phyloP scores from a whole-genome alignment of 352 stramenopile species.

The Blastocystis hominis region DNA sequence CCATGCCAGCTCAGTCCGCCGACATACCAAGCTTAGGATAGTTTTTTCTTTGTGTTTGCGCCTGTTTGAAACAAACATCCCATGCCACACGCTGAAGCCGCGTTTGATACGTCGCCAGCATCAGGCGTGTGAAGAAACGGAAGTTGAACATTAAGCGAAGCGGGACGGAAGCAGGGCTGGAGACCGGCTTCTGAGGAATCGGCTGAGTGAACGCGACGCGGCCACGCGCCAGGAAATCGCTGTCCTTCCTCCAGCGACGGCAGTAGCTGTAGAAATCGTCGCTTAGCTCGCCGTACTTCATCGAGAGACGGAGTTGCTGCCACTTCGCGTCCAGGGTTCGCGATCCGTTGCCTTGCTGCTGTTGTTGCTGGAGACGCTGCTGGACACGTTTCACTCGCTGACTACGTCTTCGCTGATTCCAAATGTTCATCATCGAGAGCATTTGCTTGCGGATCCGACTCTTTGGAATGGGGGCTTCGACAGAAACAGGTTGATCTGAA shows the following conservation, averaged over 20 bases:
- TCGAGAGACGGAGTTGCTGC: not conserved
- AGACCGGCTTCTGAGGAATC: not conserved
- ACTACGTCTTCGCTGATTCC: not conserved
- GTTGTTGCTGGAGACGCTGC: too few species aligned
- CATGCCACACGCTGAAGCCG: not conserved
- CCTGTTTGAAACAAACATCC: not conserved
- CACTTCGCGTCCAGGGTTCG: not conserved
- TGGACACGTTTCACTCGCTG: not conserved
- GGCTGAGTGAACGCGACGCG: not conserved
- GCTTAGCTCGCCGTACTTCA: conserved; percentile 39
- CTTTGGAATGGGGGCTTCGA: not conserved
- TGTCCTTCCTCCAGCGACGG: conserved; percentile 18
- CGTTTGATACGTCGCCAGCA: not conserved
- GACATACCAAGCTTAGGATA: conserved; percentile 38
- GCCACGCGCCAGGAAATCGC: not conserved
- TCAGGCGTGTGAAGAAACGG: conserved; percentile 2
- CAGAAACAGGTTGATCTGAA: not conserved
- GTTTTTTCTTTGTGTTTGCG: not conserved
- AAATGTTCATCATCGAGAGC: not conserved
- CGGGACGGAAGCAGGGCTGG: not conserved
- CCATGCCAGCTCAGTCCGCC: not conserved
- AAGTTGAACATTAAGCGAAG: conserved; percentile 13
- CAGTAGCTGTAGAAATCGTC: conserved; percentile 56
- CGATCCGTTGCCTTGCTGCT: not conserved
- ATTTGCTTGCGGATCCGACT: not conserved